phyloP scores from a whole-genome alignment of 2,329 filamentous ascomycete genomes.

The Calonectria pseudoturangicola region DNA sequence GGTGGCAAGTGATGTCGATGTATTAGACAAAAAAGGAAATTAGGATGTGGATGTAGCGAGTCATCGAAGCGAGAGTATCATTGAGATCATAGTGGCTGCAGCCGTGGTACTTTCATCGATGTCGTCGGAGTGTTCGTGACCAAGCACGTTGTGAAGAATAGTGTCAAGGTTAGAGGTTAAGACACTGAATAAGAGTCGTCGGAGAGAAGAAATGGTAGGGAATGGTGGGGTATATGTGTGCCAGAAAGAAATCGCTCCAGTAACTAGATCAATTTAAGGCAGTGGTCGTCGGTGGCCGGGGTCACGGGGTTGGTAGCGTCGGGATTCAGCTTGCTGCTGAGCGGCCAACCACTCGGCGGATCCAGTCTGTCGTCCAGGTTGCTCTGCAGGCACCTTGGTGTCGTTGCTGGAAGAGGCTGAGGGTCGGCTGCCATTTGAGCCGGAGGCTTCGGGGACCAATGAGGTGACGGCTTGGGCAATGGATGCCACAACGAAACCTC shows the following conservation, averaged over 20 bases:
- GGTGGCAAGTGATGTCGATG: slow-evolving; percentile 53
- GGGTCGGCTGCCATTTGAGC: slow-evolving; percentile 49
- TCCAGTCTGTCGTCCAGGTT: slow-evolving; percentile 71
- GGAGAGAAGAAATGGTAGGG: slow-evolving; percentile 26
- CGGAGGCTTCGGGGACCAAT: slow-evolving; percentile 72
- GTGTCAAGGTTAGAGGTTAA: slow-evolving; percentile 4
- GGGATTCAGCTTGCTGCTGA: slow-evolving; percentile 64
- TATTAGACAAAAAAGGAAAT: slow-evolving; percentile 56
- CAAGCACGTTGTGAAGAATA: slow-evolving; percentile 40
- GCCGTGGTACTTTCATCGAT: slow-evolving; percentile 53
- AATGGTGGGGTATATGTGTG: slow-evolving; percentile 31
- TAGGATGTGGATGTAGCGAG: slow-evolving; percentile 47
- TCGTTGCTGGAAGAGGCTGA: slow-evolving; percentile 66
- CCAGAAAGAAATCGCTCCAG: slow-evolving; percentile 40
- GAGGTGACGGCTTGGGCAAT: slow-evolving; percentile 84
- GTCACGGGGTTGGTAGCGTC: slow-evolving; percentile 66
- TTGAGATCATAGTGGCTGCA: slow-evolving; percentile 42
- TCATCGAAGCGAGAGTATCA: slow-evolving; percentile 55
- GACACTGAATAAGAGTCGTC: slow-evolving; percentile 23
- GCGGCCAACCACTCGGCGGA: slow-evolving; percentile 71
- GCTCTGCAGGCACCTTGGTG: slow-evolving; percentile 77
- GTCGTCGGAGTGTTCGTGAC: slow-evolving; percentile 48
- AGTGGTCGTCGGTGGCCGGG: slow-evolving; percentile 64
- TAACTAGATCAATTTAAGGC: slow-evolving; percentile 54
- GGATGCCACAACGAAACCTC: slow-evolving; percentile 82